Conservation (phyloP, 2,329 filamentous ascomycete species). For the Talaromyces marneffei region DNA sequence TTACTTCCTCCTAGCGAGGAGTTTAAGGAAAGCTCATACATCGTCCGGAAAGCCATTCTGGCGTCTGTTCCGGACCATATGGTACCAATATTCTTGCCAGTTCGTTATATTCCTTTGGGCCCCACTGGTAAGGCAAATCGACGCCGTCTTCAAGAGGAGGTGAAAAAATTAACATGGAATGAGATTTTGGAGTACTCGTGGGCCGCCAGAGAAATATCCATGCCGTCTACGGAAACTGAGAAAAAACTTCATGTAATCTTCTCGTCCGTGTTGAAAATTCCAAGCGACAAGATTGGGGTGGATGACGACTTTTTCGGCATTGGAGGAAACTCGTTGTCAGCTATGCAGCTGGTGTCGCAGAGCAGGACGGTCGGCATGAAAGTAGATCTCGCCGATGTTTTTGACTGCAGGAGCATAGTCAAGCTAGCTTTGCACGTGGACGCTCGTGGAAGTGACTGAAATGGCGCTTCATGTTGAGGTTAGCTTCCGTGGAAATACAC, state of each 20-base stretch:
- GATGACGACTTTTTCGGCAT: not conserved
- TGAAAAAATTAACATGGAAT: not conserved
- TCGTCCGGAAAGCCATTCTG: too few relatives aligned
- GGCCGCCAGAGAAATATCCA: not conserved
- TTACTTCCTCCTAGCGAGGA: not conserved
- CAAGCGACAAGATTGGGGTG: not conserved
- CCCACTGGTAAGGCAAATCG: too few relatives aligned
- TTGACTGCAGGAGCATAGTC: not conserved
- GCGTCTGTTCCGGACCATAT: too few relatives aligned
- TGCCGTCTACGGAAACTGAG: not conserved
- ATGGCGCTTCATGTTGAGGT: not conserved
- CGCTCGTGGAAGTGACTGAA: not conserved
- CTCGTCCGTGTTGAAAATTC: not conserved
- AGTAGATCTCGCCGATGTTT: not conserved
- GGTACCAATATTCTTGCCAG: too few relatives aligned
- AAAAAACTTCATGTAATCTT: not conserved
- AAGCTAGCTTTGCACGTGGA: not conserved
- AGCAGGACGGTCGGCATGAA: not conserved
- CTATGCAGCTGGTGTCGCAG: not conserved
- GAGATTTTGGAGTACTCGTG: not conserved
- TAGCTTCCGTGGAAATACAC: not conserved
- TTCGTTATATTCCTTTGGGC: too few relatives aligned
- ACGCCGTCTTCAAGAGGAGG: not conserved
- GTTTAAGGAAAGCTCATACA: not conserved
- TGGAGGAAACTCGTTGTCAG: not conserved